Conservation (phyloP, 257 asterid species). For the Solanum tacnaense region DNA sequence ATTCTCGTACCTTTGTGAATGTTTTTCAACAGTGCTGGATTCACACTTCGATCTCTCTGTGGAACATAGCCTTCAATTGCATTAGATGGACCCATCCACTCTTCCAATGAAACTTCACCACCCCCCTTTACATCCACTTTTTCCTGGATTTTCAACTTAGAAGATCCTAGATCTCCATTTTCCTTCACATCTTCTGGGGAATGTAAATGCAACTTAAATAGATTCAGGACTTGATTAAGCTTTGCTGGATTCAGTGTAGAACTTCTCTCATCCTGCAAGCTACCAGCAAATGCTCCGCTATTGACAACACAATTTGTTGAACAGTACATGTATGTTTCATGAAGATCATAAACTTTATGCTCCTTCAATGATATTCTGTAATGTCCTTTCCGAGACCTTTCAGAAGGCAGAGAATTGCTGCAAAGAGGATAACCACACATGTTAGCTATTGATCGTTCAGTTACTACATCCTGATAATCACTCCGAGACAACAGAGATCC, state of each 20-base stretch:
- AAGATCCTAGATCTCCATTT: conserved; percentile 40
- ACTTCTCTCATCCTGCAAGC: conserved; percentile 59
- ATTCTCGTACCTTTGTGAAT: conserved; percentile 25
- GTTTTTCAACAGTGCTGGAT: conserved; percentile 10
- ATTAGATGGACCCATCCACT: conserved; percentile 87
- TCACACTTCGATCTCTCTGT: conserved; percentile 25
- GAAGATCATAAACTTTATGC: conserved; percentile 86
- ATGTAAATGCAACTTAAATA: conserved; percentile 31
- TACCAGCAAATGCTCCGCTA: conserved; percentile 58
- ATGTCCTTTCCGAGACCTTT: conserved; percentile 60
- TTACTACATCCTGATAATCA: conserved; percentile 82
- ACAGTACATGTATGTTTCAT: conserved; percentile 84
- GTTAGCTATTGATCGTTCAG: conserved; percentile 57
- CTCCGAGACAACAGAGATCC: conserved; percentile 51
- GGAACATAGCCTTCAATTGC: conserved; percentile 98
- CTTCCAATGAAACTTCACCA: conserved; percentile 66
- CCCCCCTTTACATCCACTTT: conserved; percentile 28
- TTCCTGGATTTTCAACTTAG: conserved; percentile 68
- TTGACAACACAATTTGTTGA: conserved; percentile 57
- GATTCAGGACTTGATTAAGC: conserved; percentile 41
- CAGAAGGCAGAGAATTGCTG: conserved; percentile 42
- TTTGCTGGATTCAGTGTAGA: conserved; percentile 41
- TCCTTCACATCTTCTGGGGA: conserved; percentile 32
- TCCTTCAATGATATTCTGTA: conserved; percentile 80
- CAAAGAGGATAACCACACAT: conserved; percentile 91